Base-by-base conservation (phyloP, 768 basidiomycete genomes). In the Gymnopilus junonius region DNA sequence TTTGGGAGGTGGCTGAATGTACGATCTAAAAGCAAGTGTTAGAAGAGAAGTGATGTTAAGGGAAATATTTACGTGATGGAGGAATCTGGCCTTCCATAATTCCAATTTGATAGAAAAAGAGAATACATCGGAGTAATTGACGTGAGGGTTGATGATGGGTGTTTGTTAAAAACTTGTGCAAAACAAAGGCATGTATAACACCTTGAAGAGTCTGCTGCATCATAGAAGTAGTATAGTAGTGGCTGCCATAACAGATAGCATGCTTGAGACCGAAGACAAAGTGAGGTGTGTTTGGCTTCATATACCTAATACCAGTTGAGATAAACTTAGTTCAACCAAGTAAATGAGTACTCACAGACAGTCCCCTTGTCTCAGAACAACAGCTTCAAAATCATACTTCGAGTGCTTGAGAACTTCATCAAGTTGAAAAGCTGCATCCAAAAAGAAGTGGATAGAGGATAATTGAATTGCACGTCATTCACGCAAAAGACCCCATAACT, bases 121-220 rank as follows among this genome's bases (percentile, higher is more conserved):
- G 8, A 8, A 61, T 55, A 8, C 51, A 23, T 3, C 59, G 37
- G 8, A 61, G 31, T 5, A 61, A 27, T 15, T 7, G 27, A 10
- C 51, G 48, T 3, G 51, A 54, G 10, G 31, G 32, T 31, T 15
- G 15, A 39, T 61, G 51, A n/a, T 7, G 6, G 25, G 59, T 42
- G 31, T 61, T 55, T 5, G 59, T 54, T 4, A 54, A 8, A 21
- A 15, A 54, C 8, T 6, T 27, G n/a, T 61, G 5, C 3, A 29
- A 6, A 8, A 61, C 39, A 35, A 61, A 61, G 12, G 50, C 25
- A 31, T 54, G 51, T 3, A 51, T 55, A 6, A 61, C 5, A 17
- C 59, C 35, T 27, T 20, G 23, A 15, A 61, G 35, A n/a, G 59
- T 61, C 7, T 61, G 12, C 8, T 42, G 48, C 59, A 61, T 61